Percentiles rank a stretch among this genome's conserved stretches.
Conservation (phyloP, 257 asterid species). For the Rehmannia glutinosa region DNA sequence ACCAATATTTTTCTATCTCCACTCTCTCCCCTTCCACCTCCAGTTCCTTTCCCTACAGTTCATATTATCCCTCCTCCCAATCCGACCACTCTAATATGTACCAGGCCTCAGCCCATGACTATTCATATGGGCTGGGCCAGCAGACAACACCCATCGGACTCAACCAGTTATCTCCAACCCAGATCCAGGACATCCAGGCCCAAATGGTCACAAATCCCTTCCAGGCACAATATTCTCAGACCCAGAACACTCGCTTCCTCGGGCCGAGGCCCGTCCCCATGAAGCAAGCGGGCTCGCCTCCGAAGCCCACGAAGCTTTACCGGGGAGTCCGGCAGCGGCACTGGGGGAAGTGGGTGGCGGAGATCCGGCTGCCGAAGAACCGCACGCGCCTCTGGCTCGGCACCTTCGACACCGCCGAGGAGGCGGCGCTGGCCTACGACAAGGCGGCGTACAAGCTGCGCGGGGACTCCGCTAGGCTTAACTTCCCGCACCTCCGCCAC, state of each 20-base stretch:
- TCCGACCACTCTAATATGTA: slow-evolving; percentile 21
- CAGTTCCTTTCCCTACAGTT: slow-evolving; percentile 24
- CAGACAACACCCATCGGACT: slow-evolving; percentile 38
- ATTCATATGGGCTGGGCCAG: slow-evolving; percentile 31
- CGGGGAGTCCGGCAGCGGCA: slow-evolving; percentile 98
- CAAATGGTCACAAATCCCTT: slow-evolving; percentile 27
- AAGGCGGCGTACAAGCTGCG: slow-evolving; percentile 91
- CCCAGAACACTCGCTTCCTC: slow-evolving; percentile 20
- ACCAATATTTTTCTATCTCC: slow-evolving; percentile 12
- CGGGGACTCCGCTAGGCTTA: slow-evolving; percentile 81
- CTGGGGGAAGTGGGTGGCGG: slow-evolving; percentile 99
- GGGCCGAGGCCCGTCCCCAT: slow-evolving; percentile 56
- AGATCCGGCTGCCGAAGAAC: slow-evolving; percentile 89
- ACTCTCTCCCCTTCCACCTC: slow-evolving; percentile 30
- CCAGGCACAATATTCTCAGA: slow-evolving; percentile 22
- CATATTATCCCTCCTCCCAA: slow-evolving; percentile 23
- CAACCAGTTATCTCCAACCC: slow-evolving; percentile 37
- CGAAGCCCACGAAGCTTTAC: slow-evolving; percentile 85
- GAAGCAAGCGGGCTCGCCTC: slow-evolving; percentile 59
- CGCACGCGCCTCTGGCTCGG: slow-evolving; percentile 95
- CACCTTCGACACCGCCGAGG: slow-evolving; percentile 93
- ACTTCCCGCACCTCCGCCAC: slow-evolving; percentile 85
- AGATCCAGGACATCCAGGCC: slow-evolving; percentile 58
- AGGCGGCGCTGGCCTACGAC: slow-evolving; percentile 96
- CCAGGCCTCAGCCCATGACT: slow-evolving; percentile 23